Base-by-base conservation (phyloP, 2,329 filamentous ascomycete species). In the Biscogniauxia marginata region DNA sequence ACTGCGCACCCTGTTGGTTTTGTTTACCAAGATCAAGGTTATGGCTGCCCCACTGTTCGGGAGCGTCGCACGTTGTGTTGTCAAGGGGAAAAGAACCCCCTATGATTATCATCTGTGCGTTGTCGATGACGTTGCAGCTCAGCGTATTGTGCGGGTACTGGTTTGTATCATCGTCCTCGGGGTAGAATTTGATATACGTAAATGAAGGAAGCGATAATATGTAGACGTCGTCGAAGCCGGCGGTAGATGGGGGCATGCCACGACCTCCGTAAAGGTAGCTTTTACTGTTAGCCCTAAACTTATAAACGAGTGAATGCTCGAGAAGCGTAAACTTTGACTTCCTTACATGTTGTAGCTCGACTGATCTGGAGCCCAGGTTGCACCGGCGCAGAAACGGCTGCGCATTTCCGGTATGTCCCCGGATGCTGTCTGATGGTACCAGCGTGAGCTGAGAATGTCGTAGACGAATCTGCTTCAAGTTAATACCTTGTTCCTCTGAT, bases 341-440 rank as follows among this genome's bases (percentile, higher is more conserved):
- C 71, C 81, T 69, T 64, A 86, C 81, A 88, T 83, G 61, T 88
- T 87, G 64, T 86, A 87, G 7, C 82, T 85, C 13, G 83, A 84
- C 53, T 78, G 74, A 62, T 87, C 85, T 7, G 76, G 64, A 0
- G 84, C 77, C 77, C 84, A 86, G 1, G 81, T 81, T 13, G 78
- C 81, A 49, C 83, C 85, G 2, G 83, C 83, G 65, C 85, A 88
- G 59, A 87, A 87, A 23, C 81, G 78, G 22, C 83, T 75, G 9
- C 85, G 75, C 56, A 78, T 72, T 13, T 70, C 70, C 2, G 85
- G 85, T 1, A 82, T 67, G 23, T 77, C 67, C 0, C 85, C 85
- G 0, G 74, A 75, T 0, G 85, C 82, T 7, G 73, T 78, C 65
- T 88, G 84, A 8, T 71, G 76, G 57, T 86, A 87, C 84, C 84